phyloP scores from a whole-genome alignment of 2,329 filamentous ascomycete species.

The Epichloe coenophiala region DNA sequence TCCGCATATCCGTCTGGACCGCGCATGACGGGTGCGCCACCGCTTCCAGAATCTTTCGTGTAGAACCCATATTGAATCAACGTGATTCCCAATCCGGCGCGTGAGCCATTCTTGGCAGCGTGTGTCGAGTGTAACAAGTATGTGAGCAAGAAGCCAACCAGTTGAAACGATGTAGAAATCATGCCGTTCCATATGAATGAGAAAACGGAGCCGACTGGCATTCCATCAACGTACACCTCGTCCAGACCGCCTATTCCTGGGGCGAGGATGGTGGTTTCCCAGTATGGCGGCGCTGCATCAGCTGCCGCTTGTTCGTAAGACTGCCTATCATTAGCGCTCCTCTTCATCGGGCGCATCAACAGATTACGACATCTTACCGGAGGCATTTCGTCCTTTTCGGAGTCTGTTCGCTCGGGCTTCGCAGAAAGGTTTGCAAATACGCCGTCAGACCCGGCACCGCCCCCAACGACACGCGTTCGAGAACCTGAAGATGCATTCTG shows the following conservation, averaged over 20 bases:
- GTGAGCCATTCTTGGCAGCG: conserved; percentile 93
- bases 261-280: conserved; percentile 96
- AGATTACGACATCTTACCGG: conserved; percentile 51
- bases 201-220: conserved; percentile 81
- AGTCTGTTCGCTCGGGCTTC: conserved; percentile 70
- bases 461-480: conserved; percentile 46
- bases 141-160: conserved; percentile 93
- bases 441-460: conserved; percentile 73
- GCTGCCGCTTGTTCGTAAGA: conserved; percentile 97
- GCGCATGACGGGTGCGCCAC: conserved; percentile 29
- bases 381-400: conserved; percentile 76
- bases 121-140: conserved; percentile 97
- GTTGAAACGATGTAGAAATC: conserved; percentile 94
- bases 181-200: conserved; percentile 86
- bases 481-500: conserved; percentile 20
- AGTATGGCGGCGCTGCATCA: conserved; percentile 91
- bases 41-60: conserved; percentile 56
- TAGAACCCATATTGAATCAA: conserved; percentile 95
- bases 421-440: conserved; percentile 93
- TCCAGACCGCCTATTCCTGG: conserved; percentile 78
- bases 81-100: conserved; percentile 85
- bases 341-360: neutral
- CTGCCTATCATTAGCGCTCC: conserved; percentile 34
- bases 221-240: conserved; percentile 92
- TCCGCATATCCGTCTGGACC: conserved; percentile 47